Conservation (phyloP, 2,329 filamentous ascomycete genomes). For the Alternaria rosae region DNA sequence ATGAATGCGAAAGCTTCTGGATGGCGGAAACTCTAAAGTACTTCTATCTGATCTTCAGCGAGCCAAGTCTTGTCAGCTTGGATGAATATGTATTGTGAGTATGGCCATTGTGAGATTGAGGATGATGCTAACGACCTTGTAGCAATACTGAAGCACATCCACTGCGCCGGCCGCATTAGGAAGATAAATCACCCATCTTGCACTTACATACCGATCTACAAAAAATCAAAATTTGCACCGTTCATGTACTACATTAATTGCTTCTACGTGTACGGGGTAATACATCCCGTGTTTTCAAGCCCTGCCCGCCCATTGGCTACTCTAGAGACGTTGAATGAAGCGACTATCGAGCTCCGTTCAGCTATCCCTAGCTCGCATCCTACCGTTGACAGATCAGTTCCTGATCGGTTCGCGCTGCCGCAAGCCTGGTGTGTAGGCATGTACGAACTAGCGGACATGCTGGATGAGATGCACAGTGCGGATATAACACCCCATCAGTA, state of each 20-base stretch:
- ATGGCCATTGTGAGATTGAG: not conserved
- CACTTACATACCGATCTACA: not conserved
- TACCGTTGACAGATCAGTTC: not conserved
- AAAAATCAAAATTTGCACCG: not conserved
- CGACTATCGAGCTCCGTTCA: not conserved
- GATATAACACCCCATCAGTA: not conserved
- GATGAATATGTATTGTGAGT: slow-evolving; percentile 70
- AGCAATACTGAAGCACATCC: slow-evolving; percentile 64
- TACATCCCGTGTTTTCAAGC: not conserved
- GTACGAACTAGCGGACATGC: not conserved
- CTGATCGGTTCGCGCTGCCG: not conserved
- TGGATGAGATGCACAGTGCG: not conserved
- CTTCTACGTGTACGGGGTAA: not conserved
- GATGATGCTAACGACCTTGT: not conserved
- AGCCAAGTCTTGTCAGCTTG: slow-evolving; percentile 69
- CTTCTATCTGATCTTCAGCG: slow-evolving; percentile 82
- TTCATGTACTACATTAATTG: not conserved
- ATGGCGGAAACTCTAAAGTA: slow-evolving; percentile 91
- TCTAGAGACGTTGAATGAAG: not conserved
- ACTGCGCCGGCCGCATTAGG: slow-evolving; percentile 48
- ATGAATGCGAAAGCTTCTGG: slow-evolving; percentile 77
- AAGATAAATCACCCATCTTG: not conserved
- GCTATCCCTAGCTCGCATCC: not conserved
- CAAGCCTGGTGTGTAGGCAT: not conserved
- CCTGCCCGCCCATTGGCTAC: too few species aligned